Percentiles rank a stretch among this genome's conserved stretches.
Evolutionary conservation across 805 yeast genomes (phyloP).

Genomic region (Barnettozyma vustinii): DNA sequence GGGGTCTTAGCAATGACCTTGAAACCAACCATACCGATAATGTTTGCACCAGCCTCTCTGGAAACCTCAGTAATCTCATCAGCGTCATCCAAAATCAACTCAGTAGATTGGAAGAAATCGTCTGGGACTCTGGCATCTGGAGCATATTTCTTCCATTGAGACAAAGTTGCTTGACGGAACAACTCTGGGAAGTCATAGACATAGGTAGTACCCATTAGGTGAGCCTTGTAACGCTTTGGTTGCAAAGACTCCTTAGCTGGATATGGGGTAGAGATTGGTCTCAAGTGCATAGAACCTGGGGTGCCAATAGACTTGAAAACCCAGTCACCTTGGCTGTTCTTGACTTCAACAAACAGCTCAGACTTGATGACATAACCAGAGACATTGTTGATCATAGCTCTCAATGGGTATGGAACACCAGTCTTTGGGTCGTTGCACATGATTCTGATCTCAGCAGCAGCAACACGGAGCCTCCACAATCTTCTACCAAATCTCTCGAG

Average conservation of each 20-base stretch:
- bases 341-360: constrained; percentile 90
- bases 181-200: constrained; percentile 98
- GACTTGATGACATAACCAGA: constrained; percentile 96
- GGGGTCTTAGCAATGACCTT: constrained; percentile 87
- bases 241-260: constrained; percentile 97
- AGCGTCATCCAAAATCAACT: constrained; percentile 79
- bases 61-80: constrained; percentile 77
- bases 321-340: constrained; percentile 92
- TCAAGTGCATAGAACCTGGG: constrained; percentile 96
- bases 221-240: constrained; percentile 98
- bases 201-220: constrained; percentile 95
- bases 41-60: constrained; percentile 95
- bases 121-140: constrained; percentile 58
- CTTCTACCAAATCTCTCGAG: constrained; percentile 96
- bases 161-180: constrained; percentile 84
- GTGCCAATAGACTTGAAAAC: constrained; percentile 91
- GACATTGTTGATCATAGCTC: constrained; percentile 94
- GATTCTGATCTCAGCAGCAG: constrained; percentile 96
- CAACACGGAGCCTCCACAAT: constrained; percentile 92
- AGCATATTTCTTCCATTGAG: constrained; percentile 75
- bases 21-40: constrained; percentile 97
- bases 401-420: constrained; percentile 88
- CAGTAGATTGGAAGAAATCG: constrained; percentile 72
- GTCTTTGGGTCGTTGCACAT: constrained; percentile 86
- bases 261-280: constrained; percentile 93